phyloP scores from a whole-genome alignment of 305 asterid species.

The Fraxinus xanthoxyloides region DNA sequence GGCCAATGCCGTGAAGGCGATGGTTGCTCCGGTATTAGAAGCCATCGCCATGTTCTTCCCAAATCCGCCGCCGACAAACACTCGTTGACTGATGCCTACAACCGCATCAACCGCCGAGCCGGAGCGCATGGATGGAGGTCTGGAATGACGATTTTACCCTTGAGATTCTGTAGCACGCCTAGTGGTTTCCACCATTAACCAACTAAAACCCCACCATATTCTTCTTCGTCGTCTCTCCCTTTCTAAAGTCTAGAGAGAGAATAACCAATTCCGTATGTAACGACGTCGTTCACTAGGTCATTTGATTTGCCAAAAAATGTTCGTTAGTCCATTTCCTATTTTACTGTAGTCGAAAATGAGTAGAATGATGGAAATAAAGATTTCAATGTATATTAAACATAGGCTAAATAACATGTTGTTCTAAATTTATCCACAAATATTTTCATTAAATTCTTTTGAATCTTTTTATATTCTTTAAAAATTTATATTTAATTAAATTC shows the following conservation, averaged over 20 bases:
- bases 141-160: background rate
- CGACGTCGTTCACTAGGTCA: background rate
- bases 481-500: no score
- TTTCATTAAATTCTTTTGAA: no score
- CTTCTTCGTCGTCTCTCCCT: background rate
- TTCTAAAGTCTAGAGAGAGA: background rate
- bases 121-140: slow-evolving; percentile 1
- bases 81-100: slow-evolving; percentile 3
- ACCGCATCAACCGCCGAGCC: slow-evolving; percentile 1
- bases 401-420: no score
- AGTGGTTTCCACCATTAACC: background rate
- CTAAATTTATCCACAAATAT: no score
- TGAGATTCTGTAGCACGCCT: background rate
- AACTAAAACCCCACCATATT: background rate
- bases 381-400: no score
- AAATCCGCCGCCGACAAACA: background rate
- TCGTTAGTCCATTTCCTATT: no score
- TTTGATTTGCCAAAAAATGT: no score
- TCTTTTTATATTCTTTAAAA: no score
- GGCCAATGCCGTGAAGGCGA: slow-evolving; percentile 6
- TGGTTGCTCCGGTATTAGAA: background rate
- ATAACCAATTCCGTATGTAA: background rate
- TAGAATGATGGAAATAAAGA: no score
- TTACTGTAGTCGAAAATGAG: no score
- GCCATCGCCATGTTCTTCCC: background rate